These are phyloP conservation scores for Haplosporangium sp. DNA, from an alignment of 371 early-diverging fungal genomes.

Conservation along the genomic window DNA sequence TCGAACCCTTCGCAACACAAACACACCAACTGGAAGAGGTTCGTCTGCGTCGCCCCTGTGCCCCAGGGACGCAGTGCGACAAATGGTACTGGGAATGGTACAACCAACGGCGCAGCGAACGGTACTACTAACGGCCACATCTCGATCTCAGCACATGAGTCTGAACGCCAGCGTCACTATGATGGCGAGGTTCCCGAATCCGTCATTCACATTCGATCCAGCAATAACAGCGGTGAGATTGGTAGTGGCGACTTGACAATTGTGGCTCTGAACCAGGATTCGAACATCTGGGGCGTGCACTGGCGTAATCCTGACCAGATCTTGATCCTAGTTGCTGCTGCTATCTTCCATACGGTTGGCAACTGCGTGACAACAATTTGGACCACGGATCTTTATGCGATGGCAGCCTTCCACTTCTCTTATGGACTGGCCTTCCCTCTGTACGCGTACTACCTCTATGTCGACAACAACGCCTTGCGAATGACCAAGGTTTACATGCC, in stretches of 20 bases:
- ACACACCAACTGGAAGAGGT: not conserved
- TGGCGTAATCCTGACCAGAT: slow-evolving; percentile 50
- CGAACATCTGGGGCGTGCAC: slow-evolving; percentile 39
- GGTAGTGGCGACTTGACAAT: not conserved
- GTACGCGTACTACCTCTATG: slow-evolving; percentile 51
- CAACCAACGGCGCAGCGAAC: slow-evolving; percentile 3
- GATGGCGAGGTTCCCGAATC: slow-evolving; percentile 17
- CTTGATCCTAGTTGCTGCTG: slow-evolving; percentile 32
- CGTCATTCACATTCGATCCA: slow-evolving; percentile 10
- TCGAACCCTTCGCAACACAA: not conserved
- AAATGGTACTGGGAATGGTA: too few species aligned
- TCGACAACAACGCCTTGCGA: slow-evolving; percentile 49
- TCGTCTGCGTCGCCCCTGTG: not conserved
- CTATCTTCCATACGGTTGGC: slow-evolving; percentile 37
- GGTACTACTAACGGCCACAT: not conserved
- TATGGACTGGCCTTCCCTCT: slow-evolving; percentile 44
- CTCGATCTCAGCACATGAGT: too few species aligned
- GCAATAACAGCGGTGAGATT: slow-evolving; percentile 1
- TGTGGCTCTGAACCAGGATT: slow-evolving; percentile 27
- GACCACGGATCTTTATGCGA: slow-evolving; percentile 14
- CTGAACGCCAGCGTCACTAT: not conserved
- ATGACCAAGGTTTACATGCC: slow-evolving; percentile 53
- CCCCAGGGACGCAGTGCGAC: not conserved
- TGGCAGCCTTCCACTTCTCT: slow-evolving; percentile 50
- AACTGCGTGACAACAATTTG: slow-evolving; percentile 51